Evolutionary conservation across 2,329 filamentous ascomycete genomes (phyloP).

Genomic region (Calycina marina): DNA sequence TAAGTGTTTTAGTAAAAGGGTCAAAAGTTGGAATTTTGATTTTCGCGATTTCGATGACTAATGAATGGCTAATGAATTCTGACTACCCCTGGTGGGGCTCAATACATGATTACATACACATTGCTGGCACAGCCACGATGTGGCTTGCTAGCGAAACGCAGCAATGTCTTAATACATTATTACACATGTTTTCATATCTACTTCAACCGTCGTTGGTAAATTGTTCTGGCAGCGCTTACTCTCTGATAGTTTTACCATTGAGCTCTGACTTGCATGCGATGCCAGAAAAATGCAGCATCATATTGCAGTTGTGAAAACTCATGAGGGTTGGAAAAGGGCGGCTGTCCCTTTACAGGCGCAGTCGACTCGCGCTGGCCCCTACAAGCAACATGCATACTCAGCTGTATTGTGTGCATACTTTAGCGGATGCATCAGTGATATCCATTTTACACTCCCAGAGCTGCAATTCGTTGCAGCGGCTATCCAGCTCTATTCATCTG

Average conservation of each 20-base stretch:
- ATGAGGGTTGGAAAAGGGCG: not conserved
- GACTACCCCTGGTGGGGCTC: too few relatives aligned
- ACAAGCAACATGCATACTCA: not conserved
- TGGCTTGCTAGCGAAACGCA: constrained; percentile 14
- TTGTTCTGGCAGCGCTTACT: not conserved
- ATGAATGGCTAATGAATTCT: too few relatives aligned
- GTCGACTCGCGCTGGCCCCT: not conserved
- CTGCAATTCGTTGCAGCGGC: not conserved
- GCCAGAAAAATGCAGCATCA: too few relatives aligned
- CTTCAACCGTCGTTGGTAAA: not conserved
- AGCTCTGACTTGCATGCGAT: too few relatives aligned
- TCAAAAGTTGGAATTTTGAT: too few relatives aligned
- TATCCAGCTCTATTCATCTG: not conserved
- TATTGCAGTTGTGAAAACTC: not conserved
- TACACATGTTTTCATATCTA: not conserved
- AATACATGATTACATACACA: too few relatives aligned
- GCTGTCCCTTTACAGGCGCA: constrained; percentile 1
- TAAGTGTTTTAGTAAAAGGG: too few relatives aligned
- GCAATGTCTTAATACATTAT: constrained; percentile 1
- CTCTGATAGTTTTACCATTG: not conserved
- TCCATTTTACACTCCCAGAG: not conserved
- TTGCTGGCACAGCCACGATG: constrained; percentile 15
- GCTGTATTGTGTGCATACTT: too few relatives aligned
- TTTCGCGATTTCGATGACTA: too few relatives aligned
- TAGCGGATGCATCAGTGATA: constrained; percentile 2